These are phyloP conservation scores for Sugiyamaella mastotermitis DNA, from an alignment of 805 yeast genomes.

Conservation along the genomic window DNA sequence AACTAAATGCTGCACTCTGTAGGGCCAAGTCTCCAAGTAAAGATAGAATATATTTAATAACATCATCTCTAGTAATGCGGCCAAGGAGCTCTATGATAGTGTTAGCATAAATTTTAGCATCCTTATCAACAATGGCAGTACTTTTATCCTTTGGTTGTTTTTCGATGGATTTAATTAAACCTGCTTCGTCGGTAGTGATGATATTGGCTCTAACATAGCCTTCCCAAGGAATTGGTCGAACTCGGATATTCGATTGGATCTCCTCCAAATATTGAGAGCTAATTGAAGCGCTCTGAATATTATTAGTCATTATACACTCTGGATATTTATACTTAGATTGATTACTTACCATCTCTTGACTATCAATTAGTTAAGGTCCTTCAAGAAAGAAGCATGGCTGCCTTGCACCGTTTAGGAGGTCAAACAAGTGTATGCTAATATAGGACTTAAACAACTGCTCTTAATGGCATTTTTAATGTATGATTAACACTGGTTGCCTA, in stretches of 20 bases:
- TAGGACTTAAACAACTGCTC: too few species aligned
- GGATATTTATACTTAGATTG: too few species aligned
- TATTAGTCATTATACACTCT: too few species aligned
- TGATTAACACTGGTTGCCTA: too few species aligned
- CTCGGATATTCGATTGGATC: conserved; percentile 51
- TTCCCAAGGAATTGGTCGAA: conserved; percentile 87
- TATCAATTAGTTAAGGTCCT: too few species aligned
- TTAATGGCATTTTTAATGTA: too few species aligned
- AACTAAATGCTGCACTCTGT: conserved; percentile 25
- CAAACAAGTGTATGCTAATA: too few species aligned
- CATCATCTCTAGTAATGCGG: conserved; percentile 53
- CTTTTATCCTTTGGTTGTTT: conserved; percentile 34
- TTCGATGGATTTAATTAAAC: conserved; percentile 47
- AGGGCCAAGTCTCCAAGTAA: conserved; percentile 49
- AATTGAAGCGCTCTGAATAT: too few species aligned
- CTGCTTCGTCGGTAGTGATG: conserved; percentile 63
- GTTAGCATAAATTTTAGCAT: conserved; percentile 47
- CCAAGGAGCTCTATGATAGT: conserved; percentile 50
- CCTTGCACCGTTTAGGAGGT: too few species aligned
- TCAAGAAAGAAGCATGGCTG: too few species aligned
- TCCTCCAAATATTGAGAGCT: conserved; percentile 29
- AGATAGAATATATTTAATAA: conserved; percentile 58
- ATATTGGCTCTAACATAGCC: conserved; percentile 73
- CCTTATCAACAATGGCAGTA: conserved; percentile 26
- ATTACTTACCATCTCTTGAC: too few species aligned